A percentile compares a stretch with the other conserved stretches of the same genome.
phyloP scores from a whole-genome alignment of 495 filamentous ascomycete species.

The Aspergillus campestris region DNA sequence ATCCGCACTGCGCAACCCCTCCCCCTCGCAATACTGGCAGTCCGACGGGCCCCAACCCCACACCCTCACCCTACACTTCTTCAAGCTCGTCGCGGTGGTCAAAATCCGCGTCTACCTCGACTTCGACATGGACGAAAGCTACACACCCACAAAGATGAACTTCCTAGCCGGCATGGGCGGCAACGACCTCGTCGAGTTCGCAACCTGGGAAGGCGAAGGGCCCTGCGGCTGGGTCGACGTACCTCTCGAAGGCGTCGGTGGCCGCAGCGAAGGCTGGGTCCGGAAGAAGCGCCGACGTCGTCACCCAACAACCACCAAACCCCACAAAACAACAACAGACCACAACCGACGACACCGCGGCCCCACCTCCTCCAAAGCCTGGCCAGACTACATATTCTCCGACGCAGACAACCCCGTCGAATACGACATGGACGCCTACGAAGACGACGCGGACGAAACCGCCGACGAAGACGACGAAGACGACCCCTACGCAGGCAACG shows the following conservation, averaged over 20 bases:
- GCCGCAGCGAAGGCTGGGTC: constrained; percentile 35
- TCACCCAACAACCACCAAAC: neutral
- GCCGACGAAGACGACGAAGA: constrained; percentile 20
- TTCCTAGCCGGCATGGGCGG: constrained; percentile 80
- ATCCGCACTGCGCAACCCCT: constrained; percentile 71
- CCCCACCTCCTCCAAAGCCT: neutral
- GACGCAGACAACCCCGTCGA: constrained; percentile 21
- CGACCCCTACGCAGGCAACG: constrained; percentile 49
- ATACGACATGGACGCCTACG: constrained; percentile 9
- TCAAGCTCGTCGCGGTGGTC: constrained; percentile 80
- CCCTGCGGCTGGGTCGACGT: constrained; percentile 90
- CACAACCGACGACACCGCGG: too few species aligned
- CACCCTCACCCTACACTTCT: constrained; percentile 87
- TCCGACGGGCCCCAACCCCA: constrained; percentile 96
- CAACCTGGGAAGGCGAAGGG: constrained; percentile 61
- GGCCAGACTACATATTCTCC: constrained; percentile 2
- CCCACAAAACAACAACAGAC: neutral
- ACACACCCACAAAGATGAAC: constrained; percentile 89
- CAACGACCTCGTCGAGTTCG: constrained; percentile 80
- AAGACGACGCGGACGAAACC: constrained; percentile 26
- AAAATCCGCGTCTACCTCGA: constrained; percentile 81
- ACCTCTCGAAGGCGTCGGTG: constrained; percentile 57
- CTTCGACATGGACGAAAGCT: constrained; percentile 85
- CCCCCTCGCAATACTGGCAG: constrained; percentile 83
- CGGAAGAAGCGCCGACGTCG: constrained; percentile 12